Evolutionary conservation across 345 rosid species (phyloP), one percentile per base, ranked within the genome.

Genomic region (Dovyalis caffra): DNA sequence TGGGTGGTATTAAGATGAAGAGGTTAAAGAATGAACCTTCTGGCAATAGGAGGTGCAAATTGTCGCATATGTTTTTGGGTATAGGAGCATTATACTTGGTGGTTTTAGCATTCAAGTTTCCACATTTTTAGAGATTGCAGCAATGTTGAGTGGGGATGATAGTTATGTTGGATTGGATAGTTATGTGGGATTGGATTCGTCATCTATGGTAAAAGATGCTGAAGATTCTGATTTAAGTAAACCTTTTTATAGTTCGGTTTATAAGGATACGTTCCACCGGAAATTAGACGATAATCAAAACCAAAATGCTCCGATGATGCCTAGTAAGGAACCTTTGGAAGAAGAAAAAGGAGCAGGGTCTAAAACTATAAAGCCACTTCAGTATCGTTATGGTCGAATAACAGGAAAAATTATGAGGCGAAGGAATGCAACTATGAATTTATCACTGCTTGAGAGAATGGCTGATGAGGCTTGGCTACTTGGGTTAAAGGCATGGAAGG

Each of bases 401-500:
- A 87, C 97, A 0, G 96, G 90, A 76, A 94, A 88, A 83, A 76
- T 91, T 38, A 80, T 88, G 94, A 86, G 84, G 74, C 83, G 90
- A 77, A 89, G 86, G 82, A 91, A 91, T 76, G 88, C 86, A 81
- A 91, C 91, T 9, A 76, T 66, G 35, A 90, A 85, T 69, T 76
- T 89, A 71, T 89, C 97, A 0, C 73, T 79, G 69, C 85, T 95
- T 68, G 93, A 90, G 85, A 95, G 76, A 79, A 87, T 95, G 96
- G 97, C 93, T 1, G 95, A 90, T 70, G 98, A 95, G 78, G 99
- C 99, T 38, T 91, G 97, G 98, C 86, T 85, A 11, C 83, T 95
- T 81, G 99, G 99, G 37, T 77, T 84, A 38, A 95, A 90, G 80
- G 99, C 98, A 69, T 93, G 99, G 99, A 83, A 89, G 60, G 99